Conservation (phyloP, 352 stramenopile genomes). For the Globisporangium okanoganense region DNA sequence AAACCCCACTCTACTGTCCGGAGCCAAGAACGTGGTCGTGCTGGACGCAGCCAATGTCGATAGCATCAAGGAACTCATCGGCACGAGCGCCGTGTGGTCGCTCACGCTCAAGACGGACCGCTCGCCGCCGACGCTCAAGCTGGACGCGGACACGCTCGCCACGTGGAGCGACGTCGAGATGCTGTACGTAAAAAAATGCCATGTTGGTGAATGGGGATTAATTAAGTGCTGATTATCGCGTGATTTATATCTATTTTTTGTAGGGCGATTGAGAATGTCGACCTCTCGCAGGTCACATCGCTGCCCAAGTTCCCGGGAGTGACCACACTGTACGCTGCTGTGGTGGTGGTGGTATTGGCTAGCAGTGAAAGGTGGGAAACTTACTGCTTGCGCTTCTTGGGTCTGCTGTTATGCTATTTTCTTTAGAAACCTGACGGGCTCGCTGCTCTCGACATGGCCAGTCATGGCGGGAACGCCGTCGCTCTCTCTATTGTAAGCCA, state of each 20-base stretch:
- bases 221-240: neutral
- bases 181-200: constrained; percentile 6
- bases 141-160: neutral
- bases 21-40: neutral
- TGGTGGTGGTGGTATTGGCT: neutral
- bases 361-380: no score
- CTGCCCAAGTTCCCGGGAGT: constrained; percentile 9
- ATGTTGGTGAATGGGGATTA: neutral
- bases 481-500: constrained; percentile 12
- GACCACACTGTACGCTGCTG: neutral
- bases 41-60: constrained; percentile 9
- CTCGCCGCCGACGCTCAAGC: constrained; percentile 3
- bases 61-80: neutral
- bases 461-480: constrained; percentile 10
- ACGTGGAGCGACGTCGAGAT: constrained; percentile 12
- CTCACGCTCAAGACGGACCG: constrained; percentile 5
- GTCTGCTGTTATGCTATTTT: neutral
- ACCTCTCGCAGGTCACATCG: constrained; percentile 14
- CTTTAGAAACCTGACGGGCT: constrained; percentile 9
- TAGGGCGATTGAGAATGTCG: constrained; percentile 13
- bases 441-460: constrained; percentile 10
- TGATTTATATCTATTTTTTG: neutral
- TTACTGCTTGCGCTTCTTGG: neutral
- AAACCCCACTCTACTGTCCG: neutral
- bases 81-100: constrained; percentile 6